Evolutionary conservation across 495 filamentous ascomycete genomes (phyloP).

Genomic region (Cenococcum geophilum): DNA sequence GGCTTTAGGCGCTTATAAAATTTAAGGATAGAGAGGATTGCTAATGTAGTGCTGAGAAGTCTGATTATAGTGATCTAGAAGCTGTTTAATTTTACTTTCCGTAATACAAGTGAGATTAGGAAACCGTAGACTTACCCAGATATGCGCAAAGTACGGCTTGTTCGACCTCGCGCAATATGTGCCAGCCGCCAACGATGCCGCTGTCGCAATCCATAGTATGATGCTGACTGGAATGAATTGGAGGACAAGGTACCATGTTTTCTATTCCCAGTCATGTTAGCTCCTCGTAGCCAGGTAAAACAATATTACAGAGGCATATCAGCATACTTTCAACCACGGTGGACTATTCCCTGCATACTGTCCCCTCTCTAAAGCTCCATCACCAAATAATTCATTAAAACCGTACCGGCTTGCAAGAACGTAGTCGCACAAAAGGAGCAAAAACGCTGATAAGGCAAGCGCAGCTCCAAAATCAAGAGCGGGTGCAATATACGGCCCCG

Average conservation of each 20-base stretch:
- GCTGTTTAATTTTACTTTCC: too few species aligned
- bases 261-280: constrained; percentile 7
- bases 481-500: constrained; percentile 13
- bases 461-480: constrained; percentile 18
- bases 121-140: constrained; percentile 2
- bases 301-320: background rate
- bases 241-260: constrained; percentile 23
- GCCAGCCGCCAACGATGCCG: constrained; percentile 6
- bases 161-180: constrained; percentile 21
- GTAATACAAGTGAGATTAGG: too few species aligned
- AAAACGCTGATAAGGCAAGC: constrained; percentile 16
- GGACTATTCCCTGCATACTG: constrained; percentile 11
- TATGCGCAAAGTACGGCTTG: constrained; percentile 18
- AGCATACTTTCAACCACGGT: constrained; percentile 17
- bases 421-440: constrained; percentile 21
- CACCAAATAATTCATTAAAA: constrained; percentile 17
- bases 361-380: constrained; percentile 6
- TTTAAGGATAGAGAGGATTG: constrained; percentile 22
- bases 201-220: constrained; percentile 22
- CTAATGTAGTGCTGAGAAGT: constrained; percentile 19
- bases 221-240: constrained; percentile 30
- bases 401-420: constrained; percentile 6
- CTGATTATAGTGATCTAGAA: constrained; percentile 20
- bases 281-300: background rate
- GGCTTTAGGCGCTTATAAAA: constrained; percentile 30